These are phyloP conservation scores for Hemisphaericaspora subhashii DNA, from an alignment of 1,139 yeast species.

Conservation along the genomic window DNA sequence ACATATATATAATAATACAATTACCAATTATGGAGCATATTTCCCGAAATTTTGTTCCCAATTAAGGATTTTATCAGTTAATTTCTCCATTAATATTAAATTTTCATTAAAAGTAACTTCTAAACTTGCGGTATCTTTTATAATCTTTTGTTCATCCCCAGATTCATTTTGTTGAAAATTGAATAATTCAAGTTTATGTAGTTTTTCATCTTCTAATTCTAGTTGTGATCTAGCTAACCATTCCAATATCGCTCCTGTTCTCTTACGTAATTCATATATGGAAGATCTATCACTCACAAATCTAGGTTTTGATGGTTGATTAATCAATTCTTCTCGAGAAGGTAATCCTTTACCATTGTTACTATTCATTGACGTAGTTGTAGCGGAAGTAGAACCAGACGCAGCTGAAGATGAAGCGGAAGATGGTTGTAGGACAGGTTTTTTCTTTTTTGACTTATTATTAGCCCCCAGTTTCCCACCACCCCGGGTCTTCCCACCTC, in stretches of 20 bases:
- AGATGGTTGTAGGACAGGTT: background rate
- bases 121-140: constrained; percentile 36
- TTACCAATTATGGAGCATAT: constrained; percentile 47
- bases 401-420: constrained; percentile 7
- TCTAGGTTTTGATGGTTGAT: constrained; percentile 78
- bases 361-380: constrained; percentile 1
- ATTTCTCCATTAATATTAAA: constrained; percentile 61
- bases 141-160: constrained; percentile 18
- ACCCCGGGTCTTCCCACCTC: constrained; percentile 1
- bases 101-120: constrained; percentile 55
- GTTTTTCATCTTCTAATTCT: constrained; percentile 73
- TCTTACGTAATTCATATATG: constrained; percentile 76
- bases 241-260: constrained; percentile 88
- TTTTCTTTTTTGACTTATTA: constrained; percentile 12
- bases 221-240: constrained; percentile 83
- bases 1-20: background rate
- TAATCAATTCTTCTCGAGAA: constrained; percentile 44
- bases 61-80: constrained; percentile 63
- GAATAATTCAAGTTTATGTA: constrained; percentile 51
- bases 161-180: constrained; percentile 22
- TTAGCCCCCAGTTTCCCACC: constrained; percentile 11
- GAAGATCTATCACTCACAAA: constrained; percentile 74
- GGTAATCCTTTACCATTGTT: constrained; percentile 1
- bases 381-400: background rate
- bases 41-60: constrained; percentile 81